These are phyloP conservation scores for Cryptomeria japonica DNA, from an alignment of 75 land plant species.

Conservation along the genomic window DNA sequence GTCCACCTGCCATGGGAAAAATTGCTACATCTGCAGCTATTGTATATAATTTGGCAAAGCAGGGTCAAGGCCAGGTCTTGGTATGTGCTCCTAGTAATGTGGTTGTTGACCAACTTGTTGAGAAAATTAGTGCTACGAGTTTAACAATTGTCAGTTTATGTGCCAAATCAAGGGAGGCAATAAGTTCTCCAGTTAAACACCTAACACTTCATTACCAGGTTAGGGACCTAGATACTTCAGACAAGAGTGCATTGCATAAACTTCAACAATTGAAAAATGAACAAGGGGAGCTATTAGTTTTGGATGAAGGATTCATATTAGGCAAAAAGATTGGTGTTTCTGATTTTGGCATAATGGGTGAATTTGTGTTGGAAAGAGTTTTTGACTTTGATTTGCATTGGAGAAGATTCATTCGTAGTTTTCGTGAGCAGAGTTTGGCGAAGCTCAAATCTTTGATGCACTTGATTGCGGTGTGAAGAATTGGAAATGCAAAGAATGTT, in stretches of 20 bases:
- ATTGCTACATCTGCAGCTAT: slow-evolving; percentile 99
- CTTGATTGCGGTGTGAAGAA: too few species aligned
- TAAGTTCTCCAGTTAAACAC: slow-evolving; percentile 98
- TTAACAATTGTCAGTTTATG: slow-evolving; percentile 96
- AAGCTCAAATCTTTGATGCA: too few species aligned
- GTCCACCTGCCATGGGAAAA: slow-evolving; percentile 98
- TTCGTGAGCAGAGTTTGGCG: too few species aligned
- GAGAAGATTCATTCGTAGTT: too few species aligned
- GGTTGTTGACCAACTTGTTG: slow-evolving; percentile 96
- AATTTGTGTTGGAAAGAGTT: too few species aligned
- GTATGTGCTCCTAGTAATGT: slow-evolving; percentile 99
- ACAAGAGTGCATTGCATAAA: slow-evolving; percentile 95
- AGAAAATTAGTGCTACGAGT: slow-evolving; percentile 98
- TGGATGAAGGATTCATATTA: too few species aligned
- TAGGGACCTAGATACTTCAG: too few species aligned
- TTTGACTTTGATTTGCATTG: too few species aligned
- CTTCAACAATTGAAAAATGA: slow-evolving; percentile 96
- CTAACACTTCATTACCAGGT: slow-evolving; percentile 97
- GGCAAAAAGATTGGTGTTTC: too few species aligned
- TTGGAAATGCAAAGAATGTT: too few species aligned
- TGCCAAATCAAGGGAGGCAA: slow-evolving; percentile 99
- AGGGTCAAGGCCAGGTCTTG: slow-evolving; percentile 98
- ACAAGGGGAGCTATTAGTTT: slow-evolving; percentile 45
- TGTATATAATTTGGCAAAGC: slow-evolving; percentile 98
- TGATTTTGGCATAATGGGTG: too few species aligned